These are phyloP conservation scores for Hypsizygus marmoreus DNA, from an alignment of 768 basidiomycete species.

Conservation along the genomic window DNA sequence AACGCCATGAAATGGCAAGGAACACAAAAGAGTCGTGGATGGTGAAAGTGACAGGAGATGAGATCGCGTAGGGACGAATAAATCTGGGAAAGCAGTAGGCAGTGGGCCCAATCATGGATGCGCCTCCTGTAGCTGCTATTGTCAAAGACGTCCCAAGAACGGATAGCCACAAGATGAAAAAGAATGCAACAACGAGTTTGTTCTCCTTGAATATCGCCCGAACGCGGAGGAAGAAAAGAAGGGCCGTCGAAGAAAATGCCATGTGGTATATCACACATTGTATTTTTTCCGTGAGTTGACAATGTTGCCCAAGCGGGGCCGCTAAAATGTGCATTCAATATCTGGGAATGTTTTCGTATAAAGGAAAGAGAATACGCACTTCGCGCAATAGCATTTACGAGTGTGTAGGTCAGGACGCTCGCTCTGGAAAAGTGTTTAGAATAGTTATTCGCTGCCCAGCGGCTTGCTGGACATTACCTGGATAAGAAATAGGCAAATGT, in stretches of 20 bases:
- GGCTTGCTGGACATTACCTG: slow-evolving; percentile 23
- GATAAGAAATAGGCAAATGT: slow-evolving; percentile 31
- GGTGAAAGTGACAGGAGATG: slow-evolving; percentile 23
- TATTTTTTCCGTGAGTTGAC: slow-evolving; percentile 22
- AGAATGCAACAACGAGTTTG: slow-evolving; percentile 21
- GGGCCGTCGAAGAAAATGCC: slow-evolving; percentile 22
- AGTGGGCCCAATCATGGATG: slow-evolving; percentile 30
- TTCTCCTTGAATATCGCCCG: slow-evolving; percentile 30
- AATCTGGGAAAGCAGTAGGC: slow-evolving; percentile 29
- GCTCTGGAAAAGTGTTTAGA: slow-evolving; percentile 10
- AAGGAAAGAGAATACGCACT: slow-evolving; percentile 19
- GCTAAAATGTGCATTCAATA: not conserved
- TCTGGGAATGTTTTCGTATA: not conserved
- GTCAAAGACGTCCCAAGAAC: slow-evolving; percentile 27
- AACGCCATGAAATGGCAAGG: slow-evolving; percentile 33
- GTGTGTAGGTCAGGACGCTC: slow-evolving; percentile 22
- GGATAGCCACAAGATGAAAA: slow-evolving; percentile 29
- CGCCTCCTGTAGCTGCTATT: slow-evolving; percentile 23
- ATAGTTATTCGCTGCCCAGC: not conserved
- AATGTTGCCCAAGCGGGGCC: slow-evolving; percentile 16
- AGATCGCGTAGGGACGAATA: slow-evolving; percentile 24
- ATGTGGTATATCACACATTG: slow-evolving; percentile 23
- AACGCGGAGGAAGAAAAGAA: slow-evolving; percentile 35
- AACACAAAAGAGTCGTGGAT: slow-evolving; percentile 35
- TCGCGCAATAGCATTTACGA: slow-evolving; percentile 21